Evolutionary conservation across 2,329 filamentous ascomycete species (phyloP), one percentile per base, ranked within the genome.

Genomic region (Fusarium buxicola): DNA sequence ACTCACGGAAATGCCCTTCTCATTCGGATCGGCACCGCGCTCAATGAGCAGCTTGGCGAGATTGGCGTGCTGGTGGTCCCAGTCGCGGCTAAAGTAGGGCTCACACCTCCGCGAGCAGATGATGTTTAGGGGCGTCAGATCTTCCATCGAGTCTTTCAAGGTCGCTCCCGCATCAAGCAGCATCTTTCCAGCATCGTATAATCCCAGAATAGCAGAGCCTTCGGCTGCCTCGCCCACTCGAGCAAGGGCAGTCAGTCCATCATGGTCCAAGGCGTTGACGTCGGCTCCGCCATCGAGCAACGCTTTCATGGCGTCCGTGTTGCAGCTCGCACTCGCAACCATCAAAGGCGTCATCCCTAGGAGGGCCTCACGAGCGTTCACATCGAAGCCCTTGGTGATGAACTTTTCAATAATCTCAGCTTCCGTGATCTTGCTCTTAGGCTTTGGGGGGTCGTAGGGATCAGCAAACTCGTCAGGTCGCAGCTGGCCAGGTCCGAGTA

Each of bases 311-410:
- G 69, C 68, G 10, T 57, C 54, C 15, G 68, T 53, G 36, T 71
- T 71, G 45, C 69, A 71, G 52, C 59, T 70, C 6, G 69, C 60
- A 52, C 69, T 70, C 11, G 69, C 69, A 8, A 71, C 65, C 69
- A 71, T 71, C 30, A 71, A 45, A 2, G 69, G 69, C 7, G 69
- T 71, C 69, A 71, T 71, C n/a, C 69, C 69, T 8, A 70, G 40
- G 13, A 71, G 44, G 15, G 63, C 58, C 47, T 71, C 69, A 15
- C 63, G 56, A n/a, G 68, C 60, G 28, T 71, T 59, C 11, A 71
- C 66, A 27, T 71, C 67, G 6, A 71, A 70, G 7, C 69, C 69
- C 40, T 63, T 68, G 44, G 59, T 51, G 11, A 71, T 57, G 13
- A 71, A 68, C 4, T 70, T 71, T 31, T 57, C 31, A 25, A 71